Evolutionary conservation across 75 land plant genomes (phyloP), one percentile per base, ranked within the genome.

Genomic region (Chamaecyparis obtusa): DNA sequence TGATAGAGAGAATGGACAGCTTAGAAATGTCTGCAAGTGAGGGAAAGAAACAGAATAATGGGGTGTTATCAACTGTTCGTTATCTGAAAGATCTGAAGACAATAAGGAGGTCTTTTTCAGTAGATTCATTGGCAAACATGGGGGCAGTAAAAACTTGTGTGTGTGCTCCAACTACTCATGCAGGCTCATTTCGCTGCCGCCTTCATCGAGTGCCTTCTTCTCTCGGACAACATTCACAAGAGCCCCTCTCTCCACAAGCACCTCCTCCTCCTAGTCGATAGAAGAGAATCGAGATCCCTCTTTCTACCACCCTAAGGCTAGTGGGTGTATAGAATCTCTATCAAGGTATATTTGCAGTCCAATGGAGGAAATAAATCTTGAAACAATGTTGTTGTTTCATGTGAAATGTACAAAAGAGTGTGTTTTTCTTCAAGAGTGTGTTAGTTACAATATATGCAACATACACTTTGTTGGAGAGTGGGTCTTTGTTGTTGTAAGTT

Each of bases 121-220:
- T 7, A 7, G n/a, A 27, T 64, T 64, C 69, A 0, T 64, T 64
- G 8, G 27, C 69, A 64, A 7, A 64, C n/a, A 64, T 64, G 69
- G 69, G n/a, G 8, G 69, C 69, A 7, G 69, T 24, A 7, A 64
- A 64, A 64, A 64, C 69, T 8, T 77, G 80, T 37, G 80, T 77
- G 44, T 77, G 80, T 27, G 43, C 80, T 37, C 80, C 80, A 19
- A 77, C 80, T 1, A 77, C 8, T 1, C 80, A 77, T 19, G 39
- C 80, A 19, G 80, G 80, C 17, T 77, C 80, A 5, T 77, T 77
- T 77, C 80, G 80, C 24, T 77, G 80, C 41, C 80, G 80, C 80
- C 80, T 77, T 15, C 80, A 77, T 37, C 80, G 80, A 6, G 5
- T 64, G 69, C 1, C 27, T 64, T 64, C 69, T 64, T 6, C n/a